phyloP scores from a whole-genome alignment of 2,329 filamentous ascomycete genomes.

The Scorias spongiosa region DNA sequence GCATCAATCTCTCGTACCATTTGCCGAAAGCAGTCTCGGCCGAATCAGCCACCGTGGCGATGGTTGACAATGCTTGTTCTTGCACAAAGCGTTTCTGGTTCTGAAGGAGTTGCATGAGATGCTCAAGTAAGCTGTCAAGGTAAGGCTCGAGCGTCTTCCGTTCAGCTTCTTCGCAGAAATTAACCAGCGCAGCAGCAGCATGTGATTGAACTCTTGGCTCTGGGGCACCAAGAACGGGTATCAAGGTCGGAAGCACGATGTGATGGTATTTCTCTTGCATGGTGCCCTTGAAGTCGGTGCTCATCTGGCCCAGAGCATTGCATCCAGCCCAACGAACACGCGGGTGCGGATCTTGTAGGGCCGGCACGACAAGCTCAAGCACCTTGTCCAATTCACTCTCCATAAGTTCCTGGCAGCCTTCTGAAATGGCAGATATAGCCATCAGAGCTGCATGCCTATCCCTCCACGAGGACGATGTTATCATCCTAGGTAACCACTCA shows the following conservation, averaged over 20 bases:
- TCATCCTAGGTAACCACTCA: slow-evolving; percentile 94
- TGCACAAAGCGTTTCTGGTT: slow-evolving; percentile 93
- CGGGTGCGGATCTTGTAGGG: slow-evolving; percentile 76
- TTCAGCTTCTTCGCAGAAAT: slow-evolving; percentile 97
- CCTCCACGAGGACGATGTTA: slow-evolving; percentile 85
- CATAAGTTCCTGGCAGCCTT: slow-evolving; percentile 94
- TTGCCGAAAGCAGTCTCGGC: slow-evolving; percentile 88
- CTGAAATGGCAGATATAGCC: slow-evolving; percentile 97
- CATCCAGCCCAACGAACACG: slow-evolving; percentile 95
- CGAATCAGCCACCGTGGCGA: slow-evolving; percentile 96
- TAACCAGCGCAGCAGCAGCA: slow-evolving; percentile 91
- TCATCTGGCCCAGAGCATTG: slow-evolving; percentile 99
- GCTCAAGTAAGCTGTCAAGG: slow-evolving; percentile 70
- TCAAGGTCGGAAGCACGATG: slow-evolving; percentile 73
- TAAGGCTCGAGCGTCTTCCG: slow-evolving; percentile 85
- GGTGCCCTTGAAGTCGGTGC: slow-evolving; percentile 91
- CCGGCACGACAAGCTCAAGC: slow-evolving; percentile 83
- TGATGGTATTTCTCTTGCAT: slow-evolving; percentile 96
- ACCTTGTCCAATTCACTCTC: slow-evolving; percentile 87
- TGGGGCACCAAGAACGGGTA: slow-evolving; percentile 76
- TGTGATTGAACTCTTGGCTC: slow-evolving; percentile 94
- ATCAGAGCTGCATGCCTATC: slow-evolving; percentile 94
- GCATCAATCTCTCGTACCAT: slow-evolving; percentile 95
- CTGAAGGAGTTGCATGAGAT: slow-evolving; percentile 74
- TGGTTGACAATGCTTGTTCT: slow-evolving; percentile 92